Conservation (phyloP, 1,284 basidiomycete genomes). For the Austropuccinia psidii region DNA sequence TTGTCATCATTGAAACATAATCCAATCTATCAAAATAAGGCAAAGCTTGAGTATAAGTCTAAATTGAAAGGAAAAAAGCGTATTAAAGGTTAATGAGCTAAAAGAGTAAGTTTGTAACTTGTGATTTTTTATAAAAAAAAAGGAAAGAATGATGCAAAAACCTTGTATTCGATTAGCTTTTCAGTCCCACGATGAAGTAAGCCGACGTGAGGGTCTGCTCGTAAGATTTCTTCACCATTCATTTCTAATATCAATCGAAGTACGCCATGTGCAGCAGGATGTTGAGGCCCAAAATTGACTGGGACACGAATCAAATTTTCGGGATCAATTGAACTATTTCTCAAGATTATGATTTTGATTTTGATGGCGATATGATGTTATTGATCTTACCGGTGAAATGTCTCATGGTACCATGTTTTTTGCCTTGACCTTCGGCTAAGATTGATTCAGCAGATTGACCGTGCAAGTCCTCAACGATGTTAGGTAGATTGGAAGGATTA, state of each 20-base stretch:
- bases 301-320: slow-evolving; percentile 7
- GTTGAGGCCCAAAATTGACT: slow-evolving; percentile 97
- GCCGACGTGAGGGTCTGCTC: slow-evolving; percentile 62
- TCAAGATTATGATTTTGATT: not conserved
- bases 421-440: slow-evolving; percentile 6
- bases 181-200: slow-evolving; percentile 95
- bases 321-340: not conserved
- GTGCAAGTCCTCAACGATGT: slow-evolving; percentile 24
- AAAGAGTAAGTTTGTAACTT: not conserved
- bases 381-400: slow-evolving; percentile 18
- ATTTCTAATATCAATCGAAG: slow-evolving; percentile 94
- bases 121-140: not conserved
- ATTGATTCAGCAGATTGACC: slow-evolving; percentile 16
- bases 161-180: slow-evolving; percentile 97
- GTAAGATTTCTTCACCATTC: slow-evolving; percentile 68
- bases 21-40: slow-evolving; percentile 99
- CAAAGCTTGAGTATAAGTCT: slow-evolving; percentile 90
- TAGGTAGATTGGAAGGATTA: slow-evolving; percentile 18
- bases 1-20: slow-evolving; percentile 84
- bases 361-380: not conserved
- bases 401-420: slow-evolving; percentile 26
- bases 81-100: not conserved
- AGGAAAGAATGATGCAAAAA: not conserved
- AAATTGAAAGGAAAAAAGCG: not conserved
- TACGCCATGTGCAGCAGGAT: slow-evolving; percentile 98